Base-by-base conservation (phyloP, 1,284 basidiomycete genomes). In the Cystobasidium sp. region DNA sequence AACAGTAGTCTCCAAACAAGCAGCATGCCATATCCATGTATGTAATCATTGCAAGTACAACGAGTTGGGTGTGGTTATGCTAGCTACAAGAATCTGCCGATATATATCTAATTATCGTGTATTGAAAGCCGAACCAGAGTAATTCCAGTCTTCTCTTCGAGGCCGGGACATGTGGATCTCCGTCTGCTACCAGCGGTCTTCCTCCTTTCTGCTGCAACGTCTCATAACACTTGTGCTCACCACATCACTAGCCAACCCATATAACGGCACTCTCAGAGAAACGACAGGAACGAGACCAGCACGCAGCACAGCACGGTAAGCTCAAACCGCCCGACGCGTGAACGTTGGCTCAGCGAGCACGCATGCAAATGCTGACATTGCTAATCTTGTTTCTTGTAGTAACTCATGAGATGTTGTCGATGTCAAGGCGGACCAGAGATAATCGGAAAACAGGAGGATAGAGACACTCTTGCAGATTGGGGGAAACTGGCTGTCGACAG, bases 241-340 rank as follows among this genome's bases (percentile, higher is more conserved):
- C 31, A 31, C 31, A 31, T 31, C 31, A 1, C 31, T 31, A 5
- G 31, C 1, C 1, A 31, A 31, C 31, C 31, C 31, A 31, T 31
- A 14, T 24, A 56, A 20, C 31, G 10, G 8, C n/a, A 12, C 14
- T 22, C 3, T 37, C n/a, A 1, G 53, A 47, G 20, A 18, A 9
- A 22, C 31, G 12, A 49, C 43, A 7, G 7, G 18, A 47, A 9
- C 61, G 14, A 51, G 16, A 6, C 3, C 44, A 22, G 31, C 22
- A 47, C 8, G 24, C 44, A 47, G 6, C 12, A 37, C 24, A 31
- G 44, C 43, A 63, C 44, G 61, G 61, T 63, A 63, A 63, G 61
- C 61, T 63, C 61, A 51, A 63, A 63, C 61, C 37, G n/a, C 43
- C 20, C 61, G 61, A 59, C 56, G 20, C 31, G 14, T 46, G n/a